Percentiles rank a stretch among this genome's conserved stretches.
phyloP scores from a whole-genome alignment of 1,139 yeast species.

The Nakaseomyces delphensis region DNA sequence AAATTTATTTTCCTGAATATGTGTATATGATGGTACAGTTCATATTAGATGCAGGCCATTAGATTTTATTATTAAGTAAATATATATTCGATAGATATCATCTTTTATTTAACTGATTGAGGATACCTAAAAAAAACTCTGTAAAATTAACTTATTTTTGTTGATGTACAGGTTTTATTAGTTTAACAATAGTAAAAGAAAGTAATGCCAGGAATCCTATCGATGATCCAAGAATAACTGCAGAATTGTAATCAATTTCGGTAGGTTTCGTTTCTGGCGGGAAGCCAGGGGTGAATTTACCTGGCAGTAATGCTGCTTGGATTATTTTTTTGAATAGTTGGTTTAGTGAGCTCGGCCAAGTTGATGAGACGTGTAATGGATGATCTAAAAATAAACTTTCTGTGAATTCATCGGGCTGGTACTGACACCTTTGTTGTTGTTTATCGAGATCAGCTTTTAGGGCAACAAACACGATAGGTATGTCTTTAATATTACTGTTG shows the following conservation, averaged over 20 bases:
- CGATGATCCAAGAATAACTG: conserved; percentile 59
- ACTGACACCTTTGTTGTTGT: conserved; percentile 80
- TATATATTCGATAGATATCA: background rate
- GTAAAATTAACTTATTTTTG: background rate
- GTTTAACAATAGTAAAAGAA: conserved; percentile 20
- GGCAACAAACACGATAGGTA: conserved; percentile 86
- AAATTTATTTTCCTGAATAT: background rate
- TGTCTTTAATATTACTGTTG: conserved; percentile 51
- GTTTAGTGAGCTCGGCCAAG: conserved; percentile 79
- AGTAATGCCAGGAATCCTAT: conserved; percentile 39
- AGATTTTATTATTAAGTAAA: background rate
- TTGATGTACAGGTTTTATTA: conserved; percentile 14
- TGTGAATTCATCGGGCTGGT: conserved; percentile 84
- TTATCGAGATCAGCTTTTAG: conserved; percentile 90
- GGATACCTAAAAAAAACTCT: no score
- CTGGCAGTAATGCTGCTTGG: conserved; percentile 78
- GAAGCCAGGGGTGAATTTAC: conserved; percentile 69
- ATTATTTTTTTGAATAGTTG: conserved; percentile 82
- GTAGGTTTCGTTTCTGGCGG: conserved; percentile 56
- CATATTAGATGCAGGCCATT: no score
- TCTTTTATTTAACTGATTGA: no score
- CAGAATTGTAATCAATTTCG: conserved; percentile 36
- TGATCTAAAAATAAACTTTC: conserved; percentile 47
- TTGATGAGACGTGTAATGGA: conserved; percentile 78
- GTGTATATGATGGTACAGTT: background rate